Evolutionary conservation across 768 basidiomycete genomes (phyloP).

Genomic region (Phaeolepiota aurea): DNA sequence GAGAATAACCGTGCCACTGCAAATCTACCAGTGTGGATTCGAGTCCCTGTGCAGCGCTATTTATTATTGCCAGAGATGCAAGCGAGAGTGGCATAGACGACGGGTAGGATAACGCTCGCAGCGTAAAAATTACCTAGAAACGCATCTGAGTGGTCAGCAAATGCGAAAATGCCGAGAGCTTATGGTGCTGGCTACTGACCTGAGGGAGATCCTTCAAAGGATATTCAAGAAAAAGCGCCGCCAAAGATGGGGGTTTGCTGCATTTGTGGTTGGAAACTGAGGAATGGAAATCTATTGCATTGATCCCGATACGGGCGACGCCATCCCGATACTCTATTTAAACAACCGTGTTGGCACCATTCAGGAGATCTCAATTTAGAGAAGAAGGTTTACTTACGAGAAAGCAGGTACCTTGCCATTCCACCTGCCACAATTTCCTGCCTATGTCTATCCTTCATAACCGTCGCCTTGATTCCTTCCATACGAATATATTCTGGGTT

Average conservation of each 20-base stretch:
- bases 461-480: slow-evolving; percentile 55
- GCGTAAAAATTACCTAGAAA: too few relatives aligned
- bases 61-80: slow-evolving; percentile 54
- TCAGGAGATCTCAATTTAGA: background rate
- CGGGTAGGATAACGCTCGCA: slow-evolving; percentile 57
- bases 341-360: too few relatives aligned
- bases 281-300: slow-evolving; percentile 31
- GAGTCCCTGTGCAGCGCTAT: slow-evolving; percentile 42
- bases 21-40: slow-evolving; percentile 39
- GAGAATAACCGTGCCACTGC: slow-evolving; percentile 46
- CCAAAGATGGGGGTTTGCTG: slow-evolving; percentile 13
- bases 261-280: slow-evolving; percentile 25
- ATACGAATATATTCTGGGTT: slow-evolving; percentile 53
- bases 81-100: slow-evolving; percentile 55
- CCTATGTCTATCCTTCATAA: slow-evolving; percentile 46
- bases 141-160: too few relatives aligned
- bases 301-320: slow-evolving; percentile 24
- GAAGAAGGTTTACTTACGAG: slow-evolving; percentile 30
- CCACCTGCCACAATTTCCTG: slow-evolving; percentile 70
- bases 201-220: slow-evolving; percentile 54
- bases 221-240: slow-evolving; percentile 34
- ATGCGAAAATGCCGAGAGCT: too few relatives aligned
- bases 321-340: slow-evolving; percentile 22
- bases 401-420: slow-evolving; percentile 44
- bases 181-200: too few relatives aligned